These are phyloP conservation scores for Yarrowia porcina DNA, from an alignment of 805 yeast species.

Conservation along the genomic window DNA sequence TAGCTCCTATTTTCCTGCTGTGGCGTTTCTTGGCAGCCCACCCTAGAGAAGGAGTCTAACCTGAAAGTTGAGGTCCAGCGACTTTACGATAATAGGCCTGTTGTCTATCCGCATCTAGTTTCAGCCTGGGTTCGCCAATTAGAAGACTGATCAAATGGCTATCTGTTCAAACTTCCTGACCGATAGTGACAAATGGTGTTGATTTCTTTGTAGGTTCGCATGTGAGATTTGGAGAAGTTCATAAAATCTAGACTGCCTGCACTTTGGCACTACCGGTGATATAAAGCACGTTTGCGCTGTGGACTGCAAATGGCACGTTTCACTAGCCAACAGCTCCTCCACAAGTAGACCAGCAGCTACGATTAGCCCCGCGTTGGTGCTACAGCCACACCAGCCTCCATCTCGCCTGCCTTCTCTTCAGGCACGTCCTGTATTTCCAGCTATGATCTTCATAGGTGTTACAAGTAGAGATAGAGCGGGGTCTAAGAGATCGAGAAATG, in stretches of 20 bases:
- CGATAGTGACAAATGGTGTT: background rate
- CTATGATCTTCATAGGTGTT: background rate
- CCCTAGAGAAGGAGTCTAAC: background rate
- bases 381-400: background rate
- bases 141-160: background rate
- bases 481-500: background rate
- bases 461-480: background rate
- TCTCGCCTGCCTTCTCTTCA: background rate
- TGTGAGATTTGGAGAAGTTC: too few relatives aligned
- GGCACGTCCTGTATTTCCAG: background rate
- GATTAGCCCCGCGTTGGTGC: background rate
- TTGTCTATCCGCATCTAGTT: background rate
- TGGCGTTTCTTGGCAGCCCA: slow-evolving; percentile 20
- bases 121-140: background rate
- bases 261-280: too few relatives aligned
- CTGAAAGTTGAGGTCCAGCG: background rate
- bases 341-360: too few relatives aligned
- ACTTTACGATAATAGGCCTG: background rate
- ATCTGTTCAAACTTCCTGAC: background rate
- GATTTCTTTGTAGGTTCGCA: too few relatives aligned
- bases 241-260: too few relatives aligned
- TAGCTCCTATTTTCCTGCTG: background rate
- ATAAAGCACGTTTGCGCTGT: too few relatives aligned
- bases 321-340: too few relatives aligned
- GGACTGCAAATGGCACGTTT: too few relatives aligned